Conservation (phyloP, 495 filamentous ascomycete genomes). For the Entonaema liquescens region DNA sequence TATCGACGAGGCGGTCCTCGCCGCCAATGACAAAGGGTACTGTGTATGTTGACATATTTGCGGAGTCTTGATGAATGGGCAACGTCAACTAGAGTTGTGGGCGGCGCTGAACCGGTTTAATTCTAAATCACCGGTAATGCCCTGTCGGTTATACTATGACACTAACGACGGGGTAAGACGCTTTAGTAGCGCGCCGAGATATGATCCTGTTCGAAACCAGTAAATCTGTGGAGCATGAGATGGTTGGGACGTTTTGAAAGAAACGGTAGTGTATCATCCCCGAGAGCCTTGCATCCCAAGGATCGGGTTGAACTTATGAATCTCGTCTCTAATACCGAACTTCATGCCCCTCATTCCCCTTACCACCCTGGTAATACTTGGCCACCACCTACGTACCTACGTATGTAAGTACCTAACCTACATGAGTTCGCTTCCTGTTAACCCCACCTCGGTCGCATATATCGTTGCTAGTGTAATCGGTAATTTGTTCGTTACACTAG, state of each 20-base stretch:
- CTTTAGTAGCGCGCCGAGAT: slow-evolving; percentile 10
- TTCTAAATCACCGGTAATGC: background rate
- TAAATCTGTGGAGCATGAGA: slow-evolving; percentile 10
- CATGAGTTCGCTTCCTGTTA: background rate
- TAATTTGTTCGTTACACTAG: slow-evolving; percentile 3
- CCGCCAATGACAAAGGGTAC: slow-evolving; percentile 80
- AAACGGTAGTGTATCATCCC: background rate
- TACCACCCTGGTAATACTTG: slow-evolving; percentile 26
- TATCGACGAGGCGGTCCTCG: slow-evolving; percentile 66
- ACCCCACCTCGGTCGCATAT: slow-evolving; percentile 16
- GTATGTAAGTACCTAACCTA: no score
- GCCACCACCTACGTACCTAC: no score
- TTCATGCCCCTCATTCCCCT: slow-evolving; percentile 34
- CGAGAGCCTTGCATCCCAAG: background rate
- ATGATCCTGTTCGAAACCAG: slow-evolving; percentile 5
- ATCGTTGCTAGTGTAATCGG: background rate
- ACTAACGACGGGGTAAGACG: slow-evolving; percentile 4
- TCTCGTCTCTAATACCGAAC: slow-evolving; percentile 10
- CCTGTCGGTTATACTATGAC: slow-evolving; percentile 20
- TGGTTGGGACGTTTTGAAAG: slow-evolving; percentile 1
- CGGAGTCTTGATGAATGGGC: slow-evolving; percentile 13
- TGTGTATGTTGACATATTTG: slow-evolving; percentile 44
- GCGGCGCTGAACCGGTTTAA: slow-evolving; percentile 15
- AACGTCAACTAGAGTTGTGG: slow-evolving; percentile 3
- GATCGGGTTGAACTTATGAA: slow-evolving; percentile 2